Conservation (phyloP, 345 rosid species). For the Lepidium didymum region DNA sequence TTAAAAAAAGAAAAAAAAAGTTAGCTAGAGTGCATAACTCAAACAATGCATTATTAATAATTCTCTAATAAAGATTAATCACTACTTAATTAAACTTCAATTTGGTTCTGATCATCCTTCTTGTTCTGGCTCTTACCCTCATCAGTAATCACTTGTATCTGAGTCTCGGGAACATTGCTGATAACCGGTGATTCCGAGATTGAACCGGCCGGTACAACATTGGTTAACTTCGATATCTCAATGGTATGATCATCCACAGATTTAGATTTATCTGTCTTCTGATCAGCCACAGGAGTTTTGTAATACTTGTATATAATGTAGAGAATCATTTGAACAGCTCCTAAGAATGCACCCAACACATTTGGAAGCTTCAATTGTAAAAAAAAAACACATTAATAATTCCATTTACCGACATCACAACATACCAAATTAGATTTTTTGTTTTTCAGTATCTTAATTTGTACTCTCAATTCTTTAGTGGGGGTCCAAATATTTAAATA, state of each 20-base stretch:
- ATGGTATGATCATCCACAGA: slow-evolving; percentile 24
- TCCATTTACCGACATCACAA: slow-evolving; percentile 22
- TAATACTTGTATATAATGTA: slow-evolving; percentile 38
- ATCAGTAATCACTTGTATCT: background rate
- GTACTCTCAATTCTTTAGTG: slow-evolving; percentile 3
- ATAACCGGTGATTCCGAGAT: background rate
- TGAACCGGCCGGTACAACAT: background rate
- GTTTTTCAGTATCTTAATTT: background rate
- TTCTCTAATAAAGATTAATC: slow-evolving; percentile 14
- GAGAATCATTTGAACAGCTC: slow-evolving; percentile 48
- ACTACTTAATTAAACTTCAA: slow-evolving; percentile 10
- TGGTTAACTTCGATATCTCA: slow-evolving; percentile 17
- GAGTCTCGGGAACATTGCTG: slow-evolving; percentile 8
- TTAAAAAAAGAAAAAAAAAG: background rate
- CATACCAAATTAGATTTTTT: slow-evolving; percentile 13
- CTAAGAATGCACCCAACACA: slow-evolving; percentile 40
- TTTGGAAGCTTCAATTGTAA: slow-evolving; percentile 41
- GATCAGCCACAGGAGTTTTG: slow-evolving; percentile 17
- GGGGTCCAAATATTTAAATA: slow-evolving; percentile 1
- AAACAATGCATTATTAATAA: slow-evolving; percentile 26
- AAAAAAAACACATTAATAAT: slow-evolving; percentile 17
- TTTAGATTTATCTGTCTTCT: slow-evolving; percentile 13
- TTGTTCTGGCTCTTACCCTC: slow-evolving; percentile 9
- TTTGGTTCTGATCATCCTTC: slow-evolving; percentile 5
- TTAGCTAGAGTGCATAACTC: slow-evolving; percentile 20